Conservation (phyloP, 2,329 filamentous ascomycete genomes). For the Septoria linicola region DNA sequence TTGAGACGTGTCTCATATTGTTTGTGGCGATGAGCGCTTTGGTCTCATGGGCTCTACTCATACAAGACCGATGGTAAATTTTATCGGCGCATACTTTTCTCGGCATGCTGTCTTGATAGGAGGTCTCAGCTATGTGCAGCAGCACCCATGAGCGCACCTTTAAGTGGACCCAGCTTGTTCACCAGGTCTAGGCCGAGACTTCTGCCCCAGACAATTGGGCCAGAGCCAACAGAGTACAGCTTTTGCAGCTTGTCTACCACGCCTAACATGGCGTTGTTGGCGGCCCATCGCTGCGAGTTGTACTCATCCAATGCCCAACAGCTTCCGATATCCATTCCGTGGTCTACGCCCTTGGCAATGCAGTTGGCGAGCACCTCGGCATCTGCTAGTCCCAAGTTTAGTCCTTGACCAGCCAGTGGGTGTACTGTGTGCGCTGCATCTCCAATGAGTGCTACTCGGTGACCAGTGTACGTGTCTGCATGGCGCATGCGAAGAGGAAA, state of each 20-base stretch:
- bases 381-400: constrained; percentile 91
- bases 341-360: constrained; percentile 72
- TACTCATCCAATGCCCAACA: constrained; percentile 78
- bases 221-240: constrained; percentile 77
- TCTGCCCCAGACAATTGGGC: constrained; percentile 75
- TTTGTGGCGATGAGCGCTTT: too few species aligned
- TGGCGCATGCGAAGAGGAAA: constrained; percentile 91
- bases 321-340: constrained; percentile 85
- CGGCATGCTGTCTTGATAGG: too few species aligned
- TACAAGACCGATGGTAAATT: neutral
- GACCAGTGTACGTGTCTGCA: constrained; percentile 87
- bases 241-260: constrained; percentile 90
- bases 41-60: too few species aligned
- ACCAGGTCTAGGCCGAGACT: constrained; percentile 75
- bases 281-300: constrained; percentile 73
- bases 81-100: too few species aligned
- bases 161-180: constrained; percentile 71
- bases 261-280: constrained; percentile 74
- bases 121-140: constrained; percentile 43
- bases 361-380: constrained; percentile 73
- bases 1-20: too few species aligned
- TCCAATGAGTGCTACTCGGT: constrained; percentile 87
- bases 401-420: constrained; percentile 87
- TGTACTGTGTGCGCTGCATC: constrained; percentile 96
- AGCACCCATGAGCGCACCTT: constrained; percentile 79